phyloP scores from a whole-genome alignment of 441 rosid genomes.

The Bruguiera hainesii region DNA sequence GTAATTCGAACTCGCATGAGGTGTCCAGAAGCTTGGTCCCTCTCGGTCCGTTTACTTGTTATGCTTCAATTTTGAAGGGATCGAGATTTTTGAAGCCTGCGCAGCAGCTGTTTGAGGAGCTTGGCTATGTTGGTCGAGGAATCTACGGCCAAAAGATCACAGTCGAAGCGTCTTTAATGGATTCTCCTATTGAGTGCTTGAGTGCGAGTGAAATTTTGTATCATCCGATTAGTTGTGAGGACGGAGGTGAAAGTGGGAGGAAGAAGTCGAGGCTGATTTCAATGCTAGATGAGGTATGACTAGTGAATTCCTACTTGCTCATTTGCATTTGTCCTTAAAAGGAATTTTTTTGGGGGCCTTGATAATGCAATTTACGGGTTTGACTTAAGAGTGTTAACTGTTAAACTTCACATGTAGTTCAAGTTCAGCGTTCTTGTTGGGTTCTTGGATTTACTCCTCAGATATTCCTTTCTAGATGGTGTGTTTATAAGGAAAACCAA shows the following conservation, averaged over 20 bases:
- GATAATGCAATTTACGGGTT: too few species aligned
- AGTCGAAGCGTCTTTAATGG: slow-evolving; percentile 53
- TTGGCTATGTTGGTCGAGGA: slow-evolving; percentile 61
- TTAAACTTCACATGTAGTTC: not conserved
- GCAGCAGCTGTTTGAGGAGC: slow-evolving; percentile 71
- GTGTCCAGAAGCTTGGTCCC: slow-evolving; percentile 40
- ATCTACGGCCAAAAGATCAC: slow-evolving; percentile 41
- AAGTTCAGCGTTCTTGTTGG: slow-evolving; percentile 7
- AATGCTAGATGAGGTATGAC: slow-evolving; percentile 80
- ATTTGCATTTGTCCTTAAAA: not conserved
- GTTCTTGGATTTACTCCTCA: not conserved
- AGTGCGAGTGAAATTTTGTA: slow-evolving; percentile 29
- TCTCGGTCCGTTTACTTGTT: slow-evolving; percentile 76
- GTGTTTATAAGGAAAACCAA: slow-evolving; percentile 4
- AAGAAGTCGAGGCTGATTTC: slow-evolving; percentile 75
- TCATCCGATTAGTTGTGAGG: slow-evolving; percentile 29
- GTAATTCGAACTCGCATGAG: slow-evolving; percentile 39
- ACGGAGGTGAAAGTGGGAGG: slow-evolving; percentile 44
- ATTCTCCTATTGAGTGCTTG: slow-evolving; percentile 48
- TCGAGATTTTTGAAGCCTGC: slow-evolving; percentile 88
- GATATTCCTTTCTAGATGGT: not conserved
- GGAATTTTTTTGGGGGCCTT: not conserved
- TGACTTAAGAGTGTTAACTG: not conserved
- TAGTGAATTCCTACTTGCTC: not conserved
- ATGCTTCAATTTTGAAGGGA: slow-evolving; percentile 70